A percentile compares a stretch with the other conserved stretches of the same genome.
Evolutionary conservation across 2,329 filamentous ascomycete species (phyloP).

Genomic region (Colletotrichum magnum): DNA sequence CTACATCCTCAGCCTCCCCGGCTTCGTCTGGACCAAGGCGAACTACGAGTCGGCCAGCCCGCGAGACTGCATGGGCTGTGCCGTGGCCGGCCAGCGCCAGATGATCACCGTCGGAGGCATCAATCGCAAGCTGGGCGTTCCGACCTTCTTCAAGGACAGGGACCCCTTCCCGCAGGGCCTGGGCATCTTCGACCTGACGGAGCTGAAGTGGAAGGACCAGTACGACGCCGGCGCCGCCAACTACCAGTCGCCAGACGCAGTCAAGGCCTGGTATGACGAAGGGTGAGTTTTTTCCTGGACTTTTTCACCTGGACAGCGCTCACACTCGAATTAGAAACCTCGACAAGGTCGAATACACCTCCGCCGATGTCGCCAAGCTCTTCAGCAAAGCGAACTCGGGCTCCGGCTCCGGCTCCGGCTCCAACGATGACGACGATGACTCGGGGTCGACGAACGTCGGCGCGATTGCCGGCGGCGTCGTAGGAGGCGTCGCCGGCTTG

Average conservation of each 20-base stretch:
- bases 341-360: slow-evolving; percentile 28
- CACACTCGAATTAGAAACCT: slow-evolving; percentile 13
- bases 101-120: slow-evolving; percentile 40
- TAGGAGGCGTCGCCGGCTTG: slow-evolving; percentile 60
- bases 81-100: slow-evolving; percentile 39
- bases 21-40: slow-evolving; percentile 41
- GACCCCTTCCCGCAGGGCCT: slow-evolving; percentile 38
- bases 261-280: slow-evolving; percentile 37
- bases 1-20: slow-evolving; percentile 40
- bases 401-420: slow-evolving; percentile 46
- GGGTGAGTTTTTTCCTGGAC: neutral
- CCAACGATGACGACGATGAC: slow-evolving; percentile 33
- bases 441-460: slow-evolving; percentile 50
- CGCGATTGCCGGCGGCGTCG: slow-evolving; percentile 61
- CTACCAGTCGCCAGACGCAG: slow-evolving; percentile 33
- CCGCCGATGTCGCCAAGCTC: slow-evolving; percentile 16
- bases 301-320: neutral
- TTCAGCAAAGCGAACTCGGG: slow-evolving; percentile 34
- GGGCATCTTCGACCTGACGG: slow-evolving; percentile 40
- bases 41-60: slow-evolving; percentile 30
- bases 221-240: slow-evolving; percentile 31
- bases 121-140: neutral
- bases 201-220: slow-evolving; percentile 36
- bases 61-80: slow-evolving; percentile 33
- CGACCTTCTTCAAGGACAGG: slow-evolving; percentile 21